phyloP scores from a whole-genome alignment of 2,329 filamentous ascomycete species.

The Aspergillus luchuensis region DNA sequence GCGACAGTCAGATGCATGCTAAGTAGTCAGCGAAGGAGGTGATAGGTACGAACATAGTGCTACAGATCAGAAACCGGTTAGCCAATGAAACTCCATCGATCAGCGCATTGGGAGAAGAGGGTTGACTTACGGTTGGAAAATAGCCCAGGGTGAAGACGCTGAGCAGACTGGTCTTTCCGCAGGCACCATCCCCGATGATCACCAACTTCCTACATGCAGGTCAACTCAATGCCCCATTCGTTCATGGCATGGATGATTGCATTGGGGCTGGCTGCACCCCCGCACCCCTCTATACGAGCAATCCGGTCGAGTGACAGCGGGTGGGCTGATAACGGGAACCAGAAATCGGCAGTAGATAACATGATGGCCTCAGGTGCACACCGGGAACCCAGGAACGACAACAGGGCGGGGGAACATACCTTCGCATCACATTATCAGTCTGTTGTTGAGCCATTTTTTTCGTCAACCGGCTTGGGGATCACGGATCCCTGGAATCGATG shows the following conservation, averaged over 20 bases:
- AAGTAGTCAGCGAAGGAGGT: not conserved
- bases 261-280: not conserved
- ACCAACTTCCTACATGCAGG: slow-evolving; percentile 76
- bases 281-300: not conserved
- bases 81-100: not conserved
- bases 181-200: slow-evolving; percentile 95
- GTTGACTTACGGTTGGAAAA: slow-evolving; percentile 82
- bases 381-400: not conserved
- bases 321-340: slow-evolving; percentile 4
- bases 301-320: not conserved
- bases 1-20: slow-evolving; percentile 16
- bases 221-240: slow-evolving; percentile 21
- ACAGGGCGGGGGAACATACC: slow-evolving; percentile 51
- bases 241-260: not conserved
- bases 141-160: slow-evolving; percentile 98
- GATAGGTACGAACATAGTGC: slow-evolving; percentile 47
- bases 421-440: slow-evolving; percentile 51
- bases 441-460: slow-evolving; percentile 44
- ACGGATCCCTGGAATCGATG: slow-evolving; percentile 11
- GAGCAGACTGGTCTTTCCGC: slow-evolving; percentile 94
- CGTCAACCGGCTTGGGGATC: slow-evolving; percentile 12
- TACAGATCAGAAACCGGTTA: slow-evolving; percentile 30
- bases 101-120: not conserved
- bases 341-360: not conserved
- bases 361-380: not conserved